A percentile compares a stretch with the other conserved stretches of the same genome.
phyloP scores from a whole-genome alignment of 2,329 filamentous ascomycete genomes.

The Alternaria sp. region DNA sequence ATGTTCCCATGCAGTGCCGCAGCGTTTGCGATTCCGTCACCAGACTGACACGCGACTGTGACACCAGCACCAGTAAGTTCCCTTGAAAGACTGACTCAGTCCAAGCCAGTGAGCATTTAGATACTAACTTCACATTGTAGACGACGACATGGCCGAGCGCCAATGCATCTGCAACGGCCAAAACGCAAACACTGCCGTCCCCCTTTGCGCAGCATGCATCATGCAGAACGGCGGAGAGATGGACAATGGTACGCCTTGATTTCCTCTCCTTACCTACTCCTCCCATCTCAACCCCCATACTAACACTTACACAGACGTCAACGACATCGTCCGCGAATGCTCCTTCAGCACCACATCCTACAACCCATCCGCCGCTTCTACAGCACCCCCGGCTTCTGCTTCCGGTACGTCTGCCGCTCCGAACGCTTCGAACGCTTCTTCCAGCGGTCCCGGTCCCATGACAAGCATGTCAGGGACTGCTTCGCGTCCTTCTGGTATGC shows the following conservation, averaged over 20 bases:
- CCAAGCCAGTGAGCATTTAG: background rate
- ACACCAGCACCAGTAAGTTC: constrained; percentile 2
- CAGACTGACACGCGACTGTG: background rate
- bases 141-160: constrained; percentile 1
- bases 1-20: background rate
- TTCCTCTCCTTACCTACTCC: background rate
- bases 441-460: background rate
- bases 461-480: background rate
- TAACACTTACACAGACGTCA: background rate
- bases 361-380: background rate
- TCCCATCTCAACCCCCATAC: background rate
- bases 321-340: constrained; percentile 3
- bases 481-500: background rate
- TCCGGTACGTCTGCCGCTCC: background rate
- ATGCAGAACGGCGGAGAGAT: constrained; percentile 1
- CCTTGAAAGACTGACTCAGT: too few relatives aligned
- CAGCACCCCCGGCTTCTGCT: background rate
- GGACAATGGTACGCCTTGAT: background rate
- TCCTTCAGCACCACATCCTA: background rate
- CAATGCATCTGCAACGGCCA: constrained; percentile 7
- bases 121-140: background rate
- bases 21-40: background rate
- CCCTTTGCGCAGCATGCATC: constrained; percentile 4
- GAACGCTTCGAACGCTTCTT: background rate
- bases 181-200: background rate